Evolutionary conservation across 2,329 filamentous ascomycete species (phyloP).

Genomic region (Fusarium dimerum): DNA sequence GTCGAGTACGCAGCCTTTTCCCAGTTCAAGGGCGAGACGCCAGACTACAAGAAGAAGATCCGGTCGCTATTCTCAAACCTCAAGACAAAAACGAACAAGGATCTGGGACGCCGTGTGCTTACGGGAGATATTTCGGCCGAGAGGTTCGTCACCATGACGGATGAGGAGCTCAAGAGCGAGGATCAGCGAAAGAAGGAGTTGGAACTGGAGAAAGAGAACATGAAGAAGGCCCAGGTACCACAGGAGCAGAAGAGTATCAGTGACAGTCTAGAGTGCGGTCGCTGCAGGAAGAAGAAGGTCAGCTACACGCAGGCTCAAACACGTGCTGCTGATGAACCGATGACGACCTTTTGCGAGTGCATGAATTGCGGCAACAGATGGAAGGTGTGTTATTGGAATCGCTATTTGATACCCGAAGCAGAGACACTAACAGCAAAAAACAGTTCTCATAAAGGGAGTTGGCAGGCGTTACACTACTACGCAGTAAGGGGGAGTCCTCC

Average conservation of each 20-base stretch:
- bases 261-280: conserved; percentile 83
- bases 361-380: conserved; percentile 69
- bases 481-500: conserved; percentile 8
- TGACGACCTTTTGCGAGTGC: conserved; percentile 76
- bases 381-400: conserved; percentile 56
- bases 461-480: conserved; percentile 15
- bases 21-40: conserved; percentile 67
- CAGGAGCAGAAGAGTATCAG: conserved; percentile 90
- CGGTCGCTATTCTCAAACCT: conserved; percentile 92
- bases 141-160: conserved; percentile 81
- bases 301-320: conserved; percentile 97
- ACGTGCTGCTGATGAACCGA: conserved; percentile 90
- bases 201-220: conserved; percentile 84
- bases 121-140: conserved; percentile 70
- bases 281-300: conserved; percentile 91
- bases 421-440: conserved; percentile 9
- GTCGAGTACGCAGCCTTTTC: conserved; percentile 78
- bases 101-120: conserved; percentile 75
- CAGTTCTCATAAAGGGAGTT: conserved; percentile 26
- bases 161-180: conserved; percentile 87
- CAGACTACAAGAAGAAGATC: conserved; percentile 83
- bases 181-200: conserved; percentile 76
- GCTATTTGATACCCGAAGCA: not conserved
- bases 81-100: conserved; percentile 85
- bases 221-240: conserved; percentile 95